Evolutionary conservation across 345 rosid genomes (phyloP), one percentile per base, ranked within the genome.

Genomic region (Murraya koenigii): DNA sequence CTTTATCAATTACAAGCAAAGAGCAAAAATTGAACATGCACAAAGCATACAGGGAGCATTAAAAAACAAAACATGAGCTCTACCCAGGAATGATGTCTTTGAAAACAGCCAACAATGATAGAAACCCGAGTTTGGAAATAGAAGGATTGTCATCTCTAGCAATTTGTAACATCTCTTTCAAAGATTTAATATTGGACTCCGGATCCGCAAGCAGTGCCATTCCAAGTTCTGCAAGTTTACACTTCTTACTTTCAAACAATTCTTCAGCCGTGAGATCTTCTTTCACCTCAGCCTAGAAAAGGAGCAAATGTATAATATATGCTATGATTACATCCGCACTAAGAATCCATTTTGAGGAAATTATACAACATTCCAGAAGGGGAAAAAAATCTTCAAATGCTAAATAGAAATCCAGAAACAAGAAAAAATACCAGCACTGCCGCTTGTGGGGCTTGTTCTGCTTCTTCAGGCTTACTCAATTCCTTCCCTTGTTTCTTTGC

Each of bases 21-120:
- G 38, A 71, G 71, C 56, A 54, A 81, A 60, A 35, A 17, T 0
- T 52, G 49, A 81, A 66, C 28, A 71, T 38, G 61, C 74, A 66
- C 54, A 39, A 66, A 80, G 54, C 7, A 20, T n/a, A 52, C 6
- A 76, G 68, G 26, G 66, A 65, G 54, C 19, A 61, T n/a, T 30
- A 35, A 25, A 26, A 64, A 74, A 81, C 3, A 60, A 33, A 81
- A 36, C 20, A 79, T 7, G 69, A 41, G 41, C 33, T 71, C 38
- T 87, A 96, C 99, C 99, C 98, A 75, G 97, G 98, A 81, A 94
- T 94, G 69, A 92, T 92, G 81, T 93, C 97, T 82, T 88, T 94
- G 62, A 91, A 96, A 70, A 94, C 99, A 78, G 99, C 97, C 90
- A 92, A 80, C 86, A 96, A 84, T 54, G 97, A 96, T 56, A 94